Evolutionary conservation across 208 protist species (phyloP).

Genomic region (Crithidia bombi): DNA sequence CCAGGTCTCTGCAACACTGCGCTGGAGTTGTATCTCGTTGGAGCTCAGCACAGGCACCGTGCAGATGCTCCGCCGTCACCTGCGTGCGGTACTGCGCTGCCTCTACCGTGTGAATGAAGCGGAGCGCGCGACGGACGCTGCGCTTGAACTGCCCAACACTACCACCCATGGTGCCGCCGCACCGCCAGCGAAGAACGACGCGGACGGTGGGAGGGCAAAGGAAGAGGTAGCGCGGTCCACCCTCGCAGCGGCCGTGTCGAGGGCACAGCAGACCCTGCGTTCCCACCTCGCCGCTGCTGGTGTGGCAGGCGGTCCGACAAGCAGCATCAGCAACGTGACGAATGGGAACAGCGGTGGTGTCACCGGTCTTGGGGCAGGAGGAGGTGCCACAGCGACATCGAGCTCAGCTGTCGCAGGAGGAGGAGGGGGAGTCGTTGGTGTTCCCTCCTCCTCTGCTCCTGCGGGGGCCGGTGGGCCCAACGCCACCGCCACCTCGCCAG

Average conservation of each 20-base stretch:
- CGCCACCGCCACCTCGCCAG: background rate
- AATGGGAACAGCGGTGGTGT: constrained; percentile 3
- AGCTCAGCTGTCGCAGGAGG: background rate
- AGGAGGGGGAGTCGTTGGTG: too few relatives aligned
- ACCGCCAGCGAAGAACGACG: background rate
- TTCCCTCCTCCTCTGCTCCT: background rate
- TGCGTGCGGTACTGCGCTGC: constrained; percentile 27
- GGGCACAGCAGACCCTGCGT: constrained; percentile 30
- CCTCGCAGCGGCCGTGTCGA: constrained; percentile 30
- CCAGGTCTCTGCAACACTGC: constrained; percentile 9
- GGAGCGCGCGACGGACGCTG: background rate
- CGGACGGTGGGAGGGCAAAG: background rate
- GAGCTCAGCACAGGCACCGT: constrained; percentile 22
- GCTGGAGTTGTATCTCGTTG: constrained; percentile 32
- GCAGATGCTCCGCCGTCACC: constrained; percentile 26
- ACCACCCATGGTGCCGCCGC: background rate
- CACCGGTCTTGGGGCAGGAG: background rate
- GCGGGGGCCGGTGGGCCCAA: constrained; percentile 6
- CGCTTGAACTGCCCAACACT: background rate
- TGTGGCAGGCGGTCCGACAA: background rate
- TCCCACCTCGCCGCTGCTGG: constrained; percentile 21
- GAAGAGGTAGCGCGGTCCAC: constrained; percentile 11
- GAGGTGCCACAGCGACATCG: background rate
- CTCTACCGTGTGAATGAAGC: constrained; percentile 16
- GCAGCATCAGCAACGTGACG: background rate